These are phyloP conservation scores for Phytophthora sp. DNA, from an alignment of 352 stramenopile genomes.

Conservation along the genomic window DNA sequence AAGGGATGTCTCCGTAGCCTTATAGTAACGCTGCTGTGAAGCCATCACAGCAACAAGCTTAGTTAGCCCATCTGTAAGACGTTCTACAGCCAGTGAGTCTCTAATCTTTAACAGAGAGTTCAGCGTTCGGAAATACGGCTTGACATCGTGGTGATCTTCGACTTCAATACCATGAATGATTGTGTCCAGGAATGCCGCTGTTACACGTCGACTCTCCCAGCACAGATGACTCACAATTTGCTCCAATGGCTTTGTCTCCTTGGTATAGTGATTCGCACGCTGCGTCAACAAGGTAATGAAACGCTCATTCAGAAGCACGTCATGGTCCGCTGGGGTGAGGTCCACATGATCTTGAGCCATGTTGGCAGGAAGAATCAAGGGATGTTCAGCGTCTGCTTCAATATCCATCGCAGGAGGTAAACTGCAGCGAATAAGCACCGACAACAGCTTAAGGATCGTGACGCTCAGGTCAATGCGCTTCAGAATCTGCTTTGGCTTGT, in stretches of 20 bases:
- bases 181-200: slow-evolving; percentile 58
- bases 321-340: slow-evolving; percentile 58
- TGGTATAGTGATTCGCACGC: slow-evolving; percentile 73
- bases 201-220: slow-evolving; percentile 75
- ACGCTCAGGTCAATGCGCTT: slow-evolving; percentile 82
- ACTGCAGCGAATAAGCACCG: slow-evolving; percentile 72
- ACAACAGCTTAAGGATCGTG: slow-evolving; percentile 76
- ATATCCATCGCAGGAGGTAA: slow-evolving; percentile 79
- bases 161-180: slow-evolving; percentile 80
- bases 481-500: slow-evolving; percentile 74
- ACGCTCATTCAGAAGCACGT: slow-evolving; percentile 77
- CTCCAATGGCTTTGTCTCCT: slow-evolving; percentile 82
- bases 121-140: slow-evolving; percentile 89
- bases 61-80: slow-evolving; percentile 72
- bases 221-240: slow-evolving; percentile 81
- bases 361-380: slow-evolving; percentile 51
- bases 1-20: slow-evolving; percentile 85
- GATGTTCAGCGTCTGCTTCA: slow-evolving; percentile 26
- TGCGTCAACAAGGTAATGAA: slow-evolving; percentile 80
- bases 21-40: slow-evolving; percentile 88
- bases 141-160: slow-evolving; percentile 87
- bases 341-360: slow-evolving; percentile 79
- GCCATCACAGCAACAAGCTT: slow-evolving; percentile 80
- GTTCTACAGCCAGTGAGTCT: slow-evolving; percentile 67
- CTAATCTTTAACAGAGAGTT: slow-evolving; percentile 82